A percentile compares a stretch with the other conserved stretches of the same genome.
These are phyloP conservation scores for Ambispora gerdemannii DNA, from an alignment of 192 early-diverging fungal genomes.

Conservation along the genomic window DNA sequence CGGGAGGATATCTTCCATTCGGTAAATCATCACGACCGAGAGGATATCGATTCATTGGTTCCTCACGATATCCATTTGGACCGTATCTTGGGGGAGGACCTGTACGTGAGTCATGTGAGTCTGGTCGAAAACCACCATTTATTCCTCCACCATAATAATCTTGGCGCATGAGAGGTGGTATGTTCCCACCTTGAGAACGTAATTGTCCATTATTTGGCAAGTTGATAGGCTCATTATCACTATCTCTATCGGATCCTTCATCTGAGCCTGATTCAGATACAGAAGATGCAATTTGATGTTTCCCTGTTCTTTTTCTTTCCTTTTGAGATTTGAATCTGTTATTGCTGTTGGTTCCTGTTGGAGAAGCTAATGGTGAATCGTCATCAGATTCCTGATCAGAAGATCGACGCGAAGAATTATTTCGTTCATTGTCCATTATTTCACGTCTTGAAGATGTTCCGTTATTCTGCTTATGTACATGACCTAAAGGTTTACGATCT, in stretches of 20 bases:
- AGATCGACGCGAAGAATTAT: not conserved
- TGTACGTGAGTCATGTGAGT: not conserved
- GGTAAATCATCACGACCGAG: not conserved
- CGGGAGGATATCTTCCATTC: too few relatives aligned
- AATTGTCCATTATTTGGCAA: not conserved
- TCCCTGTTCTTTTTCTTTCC: not conserved
- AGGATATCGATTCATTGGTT: not conserved
- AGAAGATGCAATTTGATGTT: not conserved
- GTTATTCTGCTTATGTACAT: not conserved
- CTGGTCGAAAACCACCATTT: not conserved
- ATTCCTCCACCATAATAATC: not conserved
- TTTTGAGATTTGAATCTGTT: not conserved
- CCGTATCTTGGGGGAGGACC: conserved; percentile 4
- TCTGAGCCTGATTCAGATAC: not conserved
- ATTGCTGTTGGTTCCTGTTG: not conserved
- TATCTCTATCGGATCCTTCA: not conserved
- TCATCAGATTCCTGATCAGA: not conserved
- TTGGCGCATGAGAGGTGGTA: not conserved
- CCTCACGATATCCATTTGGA: conserved; percentile 18
- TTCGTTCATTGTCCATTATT: not conserved
- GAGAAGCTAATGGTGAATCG: not conserved
- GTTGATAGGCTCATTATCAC: conserved; percentile 4
- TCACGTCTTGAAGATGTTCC: not conserved
- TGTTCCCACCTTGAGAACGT: not conserved
- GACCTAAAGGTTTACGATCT: not conserved